Percentiles rank a stretch among this genome's conserved stretches.
phyloP scores from a whole-genome alignment of 345 rosid genomes.

The Kandelia obovata region DNA sequence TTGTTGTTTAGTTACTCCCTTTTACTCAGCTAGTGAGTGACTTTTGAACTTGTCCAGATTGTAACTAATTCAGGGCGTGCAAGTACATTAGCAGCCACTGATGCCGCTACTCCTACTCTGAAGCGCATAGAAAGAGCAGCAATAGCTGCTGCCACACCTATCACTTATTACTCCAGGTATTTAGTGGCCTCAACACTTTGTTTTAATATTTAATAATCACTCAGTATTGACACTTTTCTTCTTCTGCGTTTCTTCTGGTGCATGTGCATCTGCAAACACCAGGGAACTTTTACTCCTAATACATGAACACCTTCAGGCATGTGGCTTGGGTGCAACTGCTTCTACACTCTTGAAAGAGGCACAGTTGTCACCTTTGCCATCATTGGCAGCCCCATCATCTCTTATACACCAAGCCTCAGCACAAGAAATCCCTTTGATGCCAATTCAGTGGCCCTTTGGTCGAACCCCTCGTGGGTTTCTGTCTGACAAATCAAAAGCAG shows the following conservation, averaged over 20 bases:
- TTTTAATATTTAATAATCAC: not conserved
- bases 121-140: constrained; percentile 99
- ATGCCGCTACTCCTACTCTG: constrained; percentile 97
- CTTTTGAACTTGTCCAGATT: constrained; percentile 49
- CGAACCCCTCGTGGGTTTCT: constrained; percentile 66
- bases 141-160: constrained; percentile 97
- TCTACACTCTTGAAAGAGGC: constrained; percentile 75
- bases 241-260: constrained; percentile 11
- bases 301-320: constrained; percentile 94
- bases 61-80: constrained; percentile 97
- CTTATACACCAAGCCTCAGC: constrained; percentile 49
- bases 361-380: constrained; percentile 77
- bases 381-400: constrained; percentile 61
- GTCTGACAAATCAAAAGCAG: constrained; percentile 43
- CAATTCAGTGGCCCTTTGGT: constrained; percentile 85
- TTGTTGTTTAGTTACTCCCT: not conserved
- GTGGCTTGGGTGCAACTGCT: constrained; percentile 74
- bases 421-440: constrained; percentile 57
- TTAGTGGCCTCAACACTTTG: not conserved
- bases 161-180: constrained; percentile 79
- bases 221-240: not conserved
- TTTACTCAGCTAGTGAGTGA: constrained; percentile 3
- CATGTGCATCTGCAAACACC: constrained; percentile 19
- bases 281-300: constrained; percentile 94
- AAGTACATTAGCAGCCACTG: constrained; percentile 86